Conservation (phyloP, 129 eudicot species). For the Glebionis coronaria region DNA sequence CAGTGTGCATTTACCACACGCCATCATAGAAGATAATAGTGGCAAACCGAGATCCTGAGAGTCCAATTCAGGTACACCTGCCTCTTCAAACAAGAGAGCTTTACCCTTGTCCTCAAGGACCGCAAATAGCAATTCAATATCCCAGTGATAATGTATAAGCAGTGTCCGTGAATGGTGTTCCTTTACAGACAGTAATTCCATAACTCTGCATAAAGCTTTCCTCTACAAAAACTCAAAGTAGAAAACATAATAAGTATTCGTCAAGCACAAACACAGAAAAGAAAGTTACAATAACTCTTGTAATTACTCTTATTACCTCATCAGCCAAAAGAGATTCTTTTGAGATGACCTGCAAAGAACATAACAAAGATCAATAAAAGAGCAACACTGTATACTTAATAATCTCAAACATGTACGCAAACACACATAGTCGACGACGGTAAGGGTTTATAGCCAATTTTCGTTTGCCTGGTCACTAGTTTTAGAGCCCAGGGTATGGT, state of each 20-base stretch:
- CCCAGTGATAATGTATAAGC: conserved; percentile 88
- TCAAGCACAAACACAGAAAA: background rate
- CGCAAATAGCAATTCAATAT: conserved; percentile 65
- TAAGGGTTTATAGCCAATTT: no score
- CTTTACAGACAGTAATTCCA: conserved; percentile 70
- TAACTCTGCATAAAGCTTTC: conserved; percentile 77
- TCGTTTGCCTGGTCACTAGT: no score
- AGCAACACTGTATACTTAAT: no score
- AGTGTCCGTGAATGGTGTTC: conserved; percentile 91
- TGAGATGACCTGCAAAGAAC: conserved; percentile 63
- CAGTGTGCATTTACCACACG: conserved; percentile 79
- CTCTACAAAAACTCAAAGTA: conserved; percentile 41
- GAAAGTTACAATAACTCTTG: background rate
- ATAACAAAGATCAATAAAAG: background rate
- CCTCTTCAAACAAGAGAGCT: conserved; percentile 60
- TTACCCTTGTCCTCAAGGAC: conserved; percentile 80
- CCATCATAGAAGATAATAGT: conserved; percentile 23
- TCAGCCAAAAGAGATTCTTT: conserved; percentile 87
- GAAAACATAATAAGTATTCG: conserved; percentile 9
- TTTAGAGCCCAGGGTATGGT: no score
- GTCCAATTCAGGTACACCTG: conserved; percentile 57
- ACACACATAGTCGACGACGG: no score
- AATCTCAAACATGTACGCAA: no score
- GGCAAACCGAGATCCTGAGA: conserved; percentile 17
- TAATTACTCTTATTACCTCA: conserved; percentile 65